Percentiles rank a stretch among this genome's conserved stretches.
Conservation (phyloP, 2,329 filamentous ascomycete genomes). For the Shiraia sp. region DNA sequence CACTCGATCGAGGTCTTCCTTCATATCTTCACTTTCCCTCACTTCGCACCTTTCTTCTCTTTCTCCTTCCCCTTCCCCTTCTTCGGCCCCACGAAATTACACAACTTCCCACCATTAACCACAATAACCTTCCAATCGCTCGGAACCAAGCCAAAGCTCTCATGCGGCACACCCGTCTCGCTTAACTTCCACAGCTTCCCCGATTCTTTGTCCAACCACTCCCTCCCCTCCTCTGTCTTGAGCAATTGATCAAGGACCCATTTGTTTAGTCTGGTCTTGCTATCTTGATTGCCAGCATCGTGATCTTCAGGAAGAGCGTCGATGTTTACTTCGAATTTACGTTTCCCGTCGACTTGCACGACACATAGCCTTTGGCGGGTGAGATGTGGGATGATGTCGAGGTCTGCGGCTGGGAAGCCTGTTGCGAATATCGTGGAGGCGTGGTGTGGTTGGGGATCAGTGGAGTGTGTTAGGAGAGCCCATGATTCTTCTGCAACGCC, state of each 20-base stretch:
- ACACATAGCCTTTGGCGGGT: conserved; percentile 61
- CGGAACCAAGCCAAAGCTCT: conserved; percentile 13
- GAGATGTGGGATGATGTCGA: conserved; percentile 58
- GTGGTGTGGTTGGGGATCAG: neutral
- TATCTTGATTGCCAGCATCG: neutral
- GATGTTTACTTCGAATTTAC: conserved; percentile 70
- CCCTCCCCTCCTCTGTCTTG: conserved; percentile 62
- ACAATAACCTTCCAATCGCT: conserved; percentile 61
- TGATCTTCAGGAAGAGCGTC: conserved; percentile 54
- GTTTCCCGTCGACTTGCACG: conserved; percentile 80
- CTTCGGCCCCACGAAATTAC: conserved; percentile 68
- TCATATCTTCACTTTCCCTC: no score
- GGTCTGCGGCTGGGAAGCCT: conserved; percentile 60
- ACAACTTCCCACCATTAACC: conserved; percentile 66
- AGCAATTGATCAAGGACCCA: conserved; percentile 68
- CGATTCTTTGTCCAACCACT: conserved; percentile 51
- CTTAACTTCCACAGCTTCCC: conserved; percentile 40
- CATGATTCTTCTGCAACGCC: conserved; percentile 83
- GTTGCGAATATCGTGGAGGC: conserved; percentile 48
- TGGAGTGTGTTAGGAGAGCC: conserved; percentile 57
- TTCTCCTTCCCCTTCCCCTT: neutral
- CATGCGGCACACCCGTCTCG: conserved; percentile 7
- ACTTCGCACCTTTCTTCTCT: neutral
- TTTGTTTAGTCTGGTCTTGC: conserved; percentile 45
- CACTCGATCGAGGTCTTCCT: no score